Evolutionary conservation across 164 flowering plant genomes (phyloP).

Genomic region (Nelumbo lutea): DNA sequence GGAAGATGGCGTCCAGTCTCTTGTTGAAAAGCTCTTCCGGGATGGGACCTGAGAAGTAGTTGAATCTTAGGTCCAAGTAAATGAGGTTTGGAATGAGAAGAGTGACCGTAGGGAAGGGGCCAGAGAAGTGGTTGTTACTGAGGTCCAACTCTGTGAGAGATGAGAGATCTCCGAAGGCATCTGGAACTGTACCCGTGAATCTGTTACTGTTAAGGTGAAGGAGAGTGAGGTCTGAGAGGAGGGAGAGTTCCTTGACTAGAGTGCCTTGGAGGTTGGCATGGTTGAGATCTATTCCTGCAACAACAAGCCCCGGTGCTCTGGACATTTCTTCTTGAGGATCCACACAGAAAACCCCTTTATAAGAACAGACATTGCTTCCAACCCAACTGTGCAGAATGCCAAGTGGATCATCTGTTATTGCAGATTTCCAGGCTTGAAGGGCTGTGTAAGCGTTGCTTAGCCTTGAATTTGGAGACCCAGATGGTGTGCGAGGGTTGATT

Average conservation of each 20-base stretch:
- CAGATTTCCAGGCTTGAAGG: constrained; percentile 87
- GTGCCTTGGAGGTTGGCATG: constrained; percentile 61
- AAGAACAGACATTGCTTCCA: constrained; percentile 78
- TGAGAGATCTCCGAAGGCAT: constrained; percentile 39
- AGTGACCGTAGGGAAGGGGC: constrained; percentile 51
- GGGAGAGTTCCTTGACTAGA: constrained; percentile 55
- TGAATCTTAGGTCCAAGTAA: constrained; percentile 17
- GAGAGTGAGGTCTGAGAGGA: constrained; percentile 53
- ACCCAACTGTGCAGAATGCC: constrained; percentile 57
- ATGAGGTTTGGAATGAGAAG: constrained; percentile 11
- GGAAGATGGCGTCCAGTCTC: too few relatives aligned
- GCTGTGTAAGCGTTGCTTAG: constrained; percentile 50
- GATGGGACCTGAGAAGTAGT: constrained; percentile 61
- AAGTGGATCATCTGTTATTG: constrained; percentile 68
- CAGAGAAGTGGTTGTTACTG: constrained; percentile 80
- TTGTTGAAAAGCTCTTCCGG: constrained; percentile 36
- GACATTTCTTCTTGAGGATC: constrained; percentile 21
- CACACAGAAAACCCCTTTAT: constrained; percentile 76
- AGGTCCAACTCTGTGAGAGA: constrained; percentile 73
- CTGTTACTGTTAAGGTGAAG: constrained; percentile 87
- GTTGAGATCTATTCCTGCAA: constrained; percentile 83
- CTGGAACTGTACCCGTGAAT: constrained; percentile 62
- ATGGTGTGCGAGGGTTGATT: constrained; percentile 16
- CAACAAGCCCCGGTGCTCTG: constrained; percentile 18
- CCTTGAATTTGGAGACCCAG: constrained; percentile 28